phyloP scores from a whole-genome alignment of 805 yeast species.

The Schizosaccharomyces osmophilus region DNA sequence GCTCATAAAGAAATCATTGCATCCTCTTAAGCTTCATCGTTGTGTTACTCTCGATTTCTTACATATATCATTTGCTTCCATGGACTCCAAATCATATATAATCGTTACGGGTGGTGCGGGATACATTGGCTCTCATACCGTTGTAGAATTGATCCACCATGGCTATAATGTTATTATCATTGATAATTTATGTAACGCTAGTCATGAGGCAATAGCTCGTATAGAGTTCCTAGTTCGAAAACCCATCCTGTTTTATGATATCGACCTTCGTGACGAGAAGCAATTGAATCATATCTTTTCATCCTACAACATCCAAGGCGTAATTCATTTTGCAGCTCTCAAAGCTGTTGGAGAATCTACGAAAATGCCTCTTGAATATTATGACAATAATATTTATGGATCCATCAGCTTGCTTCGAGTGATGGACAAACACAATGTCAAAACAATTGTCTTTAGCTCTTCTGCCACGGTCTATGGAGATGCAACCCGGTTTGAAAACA shows the following conservation, averaged over 20 bases:
- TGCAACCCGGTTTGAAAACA: slow-evolving; percentile 38
- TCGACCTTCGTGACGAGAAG: slow-evolving; percentile 31
- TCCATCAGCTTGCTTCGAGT: slow-evolving; percentile 32
- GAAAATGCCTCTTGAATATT: slow-evolving; percentile 39
- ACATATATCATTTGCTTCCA: background rate
- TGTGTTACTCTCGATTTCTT: background rate
- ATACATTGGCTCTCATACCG: slow-evolving; percentile 61
- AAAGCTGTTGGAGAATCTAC: slow-evolving; percentile 68
- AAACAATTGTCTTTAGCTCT: slow-evolving; percentile 43
- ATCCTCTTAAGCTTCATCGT: background rate
- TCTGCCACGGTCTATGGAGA: slow-evolving; percentile 73
- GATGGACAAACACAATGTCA: slow-evolving; percentile 24
- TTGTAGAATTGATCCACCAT: slow-evolving; percentile 31
- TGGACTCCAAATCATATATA: background rate
- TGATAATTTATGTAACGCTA: slow-evolving; percentile 45
- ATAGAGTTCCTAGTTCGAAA: slow-evolving; percentile 27
- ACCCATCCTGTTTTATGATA: slow-evolving; percentile 27
- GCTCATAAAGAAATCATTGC: background rate
- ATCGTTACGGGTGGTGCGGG: slow-evolving; percentile 75
- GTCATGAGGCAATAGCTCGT: slow-evolving; percentile 38
- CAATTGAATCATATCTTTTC: slow-evolving; percentile 25
- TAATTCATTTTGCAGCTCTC: slow-evolving; percentile 59
- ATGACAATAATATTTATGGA: slow-evolving; percentile 43
- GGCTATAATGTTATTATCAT: slow-evolving; percentile 50
- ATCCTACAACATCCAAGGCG: slow-evolving; percentile 27